Conservation (phyloP, 1,284 basidiomycete genomes). For the Phylloporus sp. region DNA sequence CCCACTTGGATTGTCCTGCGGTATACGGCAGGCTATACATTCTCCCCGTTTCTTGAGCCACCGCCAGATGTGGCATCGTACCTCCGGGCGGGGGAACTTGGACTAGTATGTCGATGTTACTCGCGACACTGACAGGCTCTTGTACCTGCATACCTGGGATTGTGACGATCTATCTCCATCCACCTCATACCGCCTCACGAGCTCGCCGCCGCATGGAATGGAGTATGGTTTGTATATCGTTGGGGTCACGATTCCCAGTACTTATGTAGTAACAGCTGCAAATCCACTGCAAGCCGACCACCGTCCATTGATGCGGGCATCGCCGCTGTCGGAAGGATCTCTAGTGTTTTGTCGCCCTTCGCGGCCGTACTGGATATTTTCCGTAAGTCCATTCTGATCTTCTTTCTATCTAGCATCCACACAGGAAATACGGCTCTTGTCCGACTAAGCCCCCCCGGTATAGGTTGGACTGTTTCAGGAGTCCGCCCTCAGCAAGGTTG, state of each 20-base stretch:
- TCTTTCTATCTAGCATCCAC: neutral
- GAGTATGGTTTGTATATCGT: neutral
- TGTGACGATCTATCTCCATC: neutral
- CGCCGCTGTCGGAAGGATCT: too few species aligned
- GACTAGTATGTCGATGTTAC: neutral
- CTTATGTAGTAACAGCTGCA: too few species aligned
- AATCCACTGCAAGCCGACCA: too few species aligned
- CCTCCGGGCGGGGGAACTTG: constrained; percentile 2
- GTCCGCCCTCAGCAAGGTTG: neutral
- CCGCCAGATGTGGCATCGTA: neutral
- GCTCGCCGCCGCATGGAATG: neutral
- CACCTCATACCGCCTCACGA: neutral
- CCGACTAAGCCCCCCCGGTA: neutral
- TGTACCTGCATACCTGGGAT: neutral
- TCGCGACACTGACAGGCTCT: neutral
- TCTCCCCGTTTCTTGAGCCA: constrained; percentile 3
- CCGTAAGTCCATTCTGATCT: neutral
- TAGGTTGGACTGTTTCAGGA: neutral
- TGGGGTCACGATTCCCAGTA: neutral
- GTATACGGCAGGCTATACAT: neutral
- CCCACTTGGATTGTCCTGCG: neutral
- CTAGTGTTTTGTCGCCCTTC: neutral
- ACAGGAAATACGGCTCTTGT: neutral
- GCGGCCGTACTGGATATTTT: neutral
- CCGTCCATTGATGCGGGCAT: too few species aligned